These are phyloP conservation scores for Cladophialophora chaetospira DNA, from an alignment of 2,329 filamentous ascomycete species.

Conservation along the genomic window DNA sequence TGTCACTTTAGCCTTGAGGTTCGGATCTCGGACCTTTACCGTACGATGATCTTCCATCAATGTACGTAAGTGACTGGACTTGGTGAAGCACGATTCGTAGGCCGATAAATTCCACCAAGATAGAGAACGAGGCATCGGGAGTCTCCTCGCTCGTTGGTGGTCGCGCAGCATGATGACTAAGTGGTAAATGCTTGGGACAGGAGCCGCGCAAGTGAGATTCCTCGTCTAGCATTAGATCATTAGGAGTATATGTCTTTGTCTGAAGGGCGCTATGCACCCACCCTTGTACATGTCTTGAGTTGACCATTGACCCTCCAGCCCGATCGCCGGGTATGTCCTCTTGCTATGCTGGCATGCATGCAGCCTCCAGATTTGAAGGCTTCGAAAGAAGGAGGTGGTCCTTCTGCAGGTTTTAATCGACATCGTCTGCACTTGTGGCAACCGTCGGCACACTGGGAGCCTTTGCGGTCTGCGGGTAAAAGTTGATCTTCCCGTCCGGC, in stretches of 20 bases:
- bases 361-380: not conserved
- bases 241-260: not conserved
- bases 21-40: not conserved
- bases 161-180: not conserved
- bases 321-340: not conserved
- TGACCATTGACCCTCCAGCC: not conserved
- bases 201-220: not conserved
- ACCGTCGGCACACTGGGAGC: conserved; percentile 7
- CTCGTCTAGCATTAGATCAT: not conserved
- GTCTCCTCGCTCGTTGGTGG: too few relatives aligned
- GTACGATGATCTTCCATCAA: not conserved
- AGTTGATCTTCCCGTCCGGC: conserved; percentile 67
- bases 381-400: not conserved
- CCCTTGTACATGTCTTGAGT: not conserved
- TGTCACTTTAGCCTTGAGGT: not conserved
- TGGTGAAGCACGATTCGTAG: not conserved
- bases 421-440: conserved; percentile 29
- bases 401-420: conserved; percentile 24
- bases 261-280: not conserved
- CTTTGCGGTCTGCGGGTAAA: conserved; percentile 58
- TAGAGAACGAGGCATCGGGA: too few relatives aligned
- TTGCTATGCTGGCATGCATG: not conserved
- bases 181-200: not conserved
- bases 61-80: not conserved
- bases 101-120: not conserved